Evolutionary conservation across 1,139 yeast genomes (phyloP), one percentile per base, ranked within the genome.

Genomic region (Zhuliangozyma blackwelliae): DNA sequence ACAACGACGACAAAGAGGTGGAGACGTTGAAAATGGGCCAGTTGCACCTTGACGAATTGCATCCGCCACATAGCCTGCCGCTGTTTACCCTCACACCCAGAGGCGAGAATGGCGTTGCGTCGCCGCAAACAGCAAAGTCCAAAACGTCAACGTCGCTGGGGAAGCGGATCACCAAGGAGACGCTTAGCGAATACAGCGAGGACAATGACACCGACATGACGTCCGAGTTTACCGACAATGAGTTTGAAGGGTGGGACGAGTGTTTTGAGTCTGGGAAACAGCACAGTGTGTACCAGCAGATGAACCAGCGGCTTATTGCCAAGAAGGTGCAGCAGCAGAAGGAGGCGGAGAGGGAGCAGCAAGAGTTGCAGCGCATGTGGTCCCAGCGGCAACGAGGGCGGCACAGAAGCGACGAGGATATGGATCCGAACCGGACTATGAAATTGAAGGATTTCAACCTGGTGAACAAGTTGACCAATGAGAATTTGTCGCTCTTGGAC

Each of bases 131-230:
- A 12, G 34, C 37, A 29, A 29, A 33, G 20, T 31, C 36, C 27
- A 31, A 29, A 33, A 12, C 26, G 9, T 21, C 22, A 5, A 21
- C 22, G 7, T 39, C 41, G 16, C 23, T 36, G 12, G 44, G 37
- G 10, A 43, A 35, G 33, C 36, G 47, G 41, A 36, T 41, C 34
- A 36, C 50, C 32, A 28, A 48, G 37, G 50, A 41, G 30, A 40
- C 65, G 5, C 45, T 65, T 30, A 58, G 65, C 38, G 68, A 64
- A 27, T 65, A 63, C 38, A 63, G 70, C 43, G 72, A 65, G 40
- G 67, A 53, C 7, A 57, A 61, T 29, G 71, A 63, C 23, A 68
- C 75, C 1, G 72, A 67, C 34, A 57, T 61, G 27, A 68, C 75
- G 0, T 62, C 68, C 2, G 64, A 67, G 32, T 51, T 67, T 40